Evolutionary conservation across 345 rosid genomes (phyloP).

Genomic region (Eucalyptus tenuipes): DNA sequence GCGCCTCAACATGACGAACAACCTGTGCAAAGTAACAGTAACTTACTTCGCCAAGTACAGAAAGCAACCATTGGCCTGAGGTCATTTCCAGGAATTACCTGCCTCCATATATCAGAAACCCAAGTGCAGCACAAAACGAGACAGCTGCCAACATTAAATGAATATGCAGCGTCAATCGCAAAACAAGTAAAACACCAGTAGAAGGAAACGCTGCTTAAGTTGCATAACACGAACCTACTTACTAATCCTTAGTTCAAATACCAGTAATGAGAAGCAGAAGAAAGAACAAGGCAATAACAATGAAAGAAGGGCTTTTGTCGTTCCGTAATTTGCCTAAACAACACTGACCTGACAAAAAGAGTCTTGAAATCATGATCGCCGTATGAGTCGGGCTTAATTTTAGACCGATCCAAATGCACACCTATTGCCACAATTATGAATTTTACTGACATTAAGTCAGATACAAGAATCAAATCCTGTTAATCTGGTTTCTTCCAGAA

Average conservation of each 20-base stretch:
- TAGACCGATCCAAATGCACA: slow-evolving; percentile 32
- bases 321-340: not conserved
- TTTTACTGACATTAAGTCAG: not conserved
- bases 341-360: slow-evolving; percentile 34
- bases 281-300: no score
- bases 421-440: not conserved
- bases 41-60: not conserved
- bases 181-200: not conserved
- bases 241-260: not conserved
- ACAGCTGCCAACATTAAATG: slow-evolving; percentile 29
- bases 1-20: slow-evolving; percentile 67
- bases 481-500: not conserved
- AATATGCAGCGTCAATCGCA: not conserved
- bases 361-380: slow-evolving; percentile 15
- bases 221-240: not conserved
- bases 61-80: not conserved
- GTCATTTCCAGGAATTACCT: slow-evolving; percentile 20
- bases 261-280: not conserved
- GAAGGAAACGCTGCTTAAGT: not conserved
- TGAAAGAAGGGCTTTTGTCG: not conserved
- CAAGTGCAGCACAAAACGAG: slow-evolving; percentile 57
- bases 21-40: slow-evolving; percentile 4
- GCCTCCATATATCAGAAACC: slow-evolving; percentile 76
- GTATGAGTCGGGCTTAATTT: slow-evolving; percentile 8
- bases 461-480: not conserved